Evolutionary conservation across 129 eudicot genomes (phyloP), one percentile per base, ranked within the genome.

Genomic region (Tagetes patula): DNA sequence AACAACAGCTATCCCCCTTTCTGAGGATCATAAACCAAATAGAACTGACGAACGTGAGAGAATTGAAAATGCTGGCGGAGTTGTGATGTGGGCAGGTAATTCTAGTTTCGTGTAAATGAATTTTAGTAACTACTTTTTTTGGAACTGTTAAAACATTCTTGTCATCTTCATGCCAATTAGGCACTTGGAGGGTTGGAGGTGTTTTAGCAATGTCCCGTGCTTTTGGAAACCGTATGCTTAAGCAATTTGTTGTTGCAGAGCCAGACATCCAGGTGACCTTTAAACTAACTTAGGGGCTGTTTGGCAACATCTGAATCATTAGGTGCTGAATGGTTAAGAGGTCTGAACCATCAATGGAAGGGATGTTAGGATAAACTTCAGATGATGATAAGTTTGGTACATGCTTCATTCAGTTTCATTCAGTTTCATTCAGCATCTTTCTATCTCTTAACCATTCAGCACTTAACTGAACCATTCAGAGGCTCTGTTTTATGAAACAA

Each of bases 101-200:
- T 69, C 6, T 48, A 20, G 27, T 20, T 20, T 20, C 27, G 27
- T 20, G 34, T 13, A 46, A 45, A 34, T 69, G 45, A 70, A 11
- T 63, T 54, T n/a, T 14, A 47, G 4, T 11, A 47, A 46, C 50
- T 7, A 47, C 14, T 47, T 0, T 11, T 47, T 47, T 47, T 47
- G 14, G 14, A 8, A 1, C 4, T 55, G 64, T 58, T 58, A 11
- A 32, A 58, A 58, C 10, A 58, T 58, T 58, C 64, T 31, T 32
- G 39, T 58, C 40, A 32, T 58, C 3, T 36, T 36, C 6, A 32
- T 59, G 65, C 65, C 41, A 32, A 8, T 6, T 77, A 91, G 97
- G 96, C 31, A 91, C 97, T 59, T 91, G 96, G 97, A 88, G 97
- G 82, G 97, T 91, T 36, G 97, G 95, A 62, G 97, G 95, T 55